Base-by-base conservation (phyloP, 768 basidiomycete genomes). In the Calocybe indica region DNA sequence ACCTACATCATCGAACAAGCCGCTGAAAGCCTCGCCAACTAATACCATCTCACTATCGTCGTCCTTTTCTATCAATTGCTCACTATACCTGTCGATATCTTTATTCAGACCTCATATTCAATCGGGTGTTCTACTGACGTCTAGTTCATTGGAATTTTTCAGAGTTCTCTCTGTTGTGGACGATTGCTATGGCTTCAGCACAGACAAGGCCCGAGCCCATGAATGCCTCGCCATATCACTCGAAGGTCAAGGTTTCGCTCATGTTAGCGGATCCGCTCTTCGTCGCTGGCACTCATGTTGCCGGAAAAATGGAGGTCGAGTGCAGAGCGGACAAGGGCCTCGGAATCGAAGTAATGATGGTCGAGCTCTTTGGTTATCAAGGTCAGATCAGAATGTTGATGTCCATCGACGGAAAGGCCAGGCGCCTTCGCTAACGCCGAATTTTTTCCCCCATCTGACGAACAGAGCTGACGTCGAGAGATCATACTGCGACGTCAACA, bases 291-390 rank as follows among this genome's bases (percentile, higher is more conserved):
- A 67, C 70, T 34, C 66, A 74, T 53, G 73, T 90, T 32, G 70
- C 80, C 5, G 89, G 89, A 8, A 88, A 84, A 68, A 74, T 91
- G 75, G 80, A 88, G 60, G 72, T 91, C 58, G 88, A 91, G 63
- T 86, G 82, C 63, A 77, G 79, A 54, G 79, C 86, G 1, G 89
- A 89, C 66, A 73, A 71, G 57, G 77, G 82, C 5, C 74, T 92
- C 28, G 89, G 87, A 9, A 78, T 92, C 47, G 78, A 81, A 13
- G 62, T 80, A 10, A 86, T 91, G 55, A 83, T 85, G 78, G 78
- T 90, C 34, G 89, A 91, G 61, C 68, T 92, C 14, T 76, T 82
- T 47, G 89, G 80, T 1, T 71, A 80, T 46, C 82, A 89, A 78
- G 85, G 86, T 83, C 46, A 40, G 67, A 55, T 43, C 9, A 13